Percentiles rank a stretch among this genome's conserved stretches.
Evolutionary conservation across 495 filamentous ascomycete genomes (phyloP).

Genomic region (Trichoderma erinaceum): DNA sequence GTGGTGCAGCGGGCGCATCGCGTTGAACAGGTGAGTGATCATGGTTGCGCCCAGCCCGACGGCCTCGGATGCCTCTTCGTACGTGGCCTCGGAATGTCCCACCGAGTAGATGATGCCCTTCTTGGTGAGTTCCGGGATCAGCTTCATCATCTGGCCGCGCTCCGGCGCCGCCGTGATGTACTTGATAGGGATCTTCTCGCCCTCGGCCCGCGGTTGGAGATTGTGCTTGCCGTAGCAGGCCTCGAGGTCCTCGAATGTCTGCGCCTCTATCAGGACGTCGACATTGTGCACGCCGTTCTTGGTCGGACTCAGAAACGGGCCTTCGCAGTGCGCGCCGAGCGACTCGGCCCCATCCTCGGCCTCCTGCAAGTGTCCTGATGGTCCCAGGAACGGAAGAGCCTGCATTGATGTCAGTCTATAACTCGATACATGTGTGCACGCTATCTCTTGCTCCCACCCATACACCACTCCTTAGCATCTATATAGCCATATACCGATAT

Average conservation of each 20-base stretch:
- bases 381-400: constrained; percentile 67
- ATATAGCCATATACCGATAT: too few relatives aligned
- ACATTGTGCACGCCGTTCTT: constrained; percentile 70
- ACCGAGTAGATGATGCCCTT: constrained; percentile 65
- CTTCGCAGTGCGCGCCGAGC: constrained; percentile 79
- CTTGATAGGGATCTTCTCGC: constrained; percentile 46
- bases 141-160: constrained; percentile 52
- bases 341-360: constrained; percentile 66
- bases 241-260: constrained; percentile 52
- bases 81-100: constrained; percentile 77
- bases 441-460: too few relatives aligned
- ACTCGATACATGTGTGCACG: neutral
- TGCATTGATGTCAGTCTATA: constrained; percentile 21
- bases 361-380: constrained; percentile 49
- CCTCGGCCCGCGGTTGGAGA: constrained; percentile 32
- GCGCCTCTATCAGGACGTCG: constrained; percentile 52
- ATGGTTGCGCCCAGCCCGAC: constrained; percentile 67
- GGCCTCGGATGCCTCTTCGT: constrained; percentile 62
- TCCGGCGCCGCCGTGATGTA: constrained; percentile 82
- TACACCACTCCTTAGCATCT: too few relatives aligned
- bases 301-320: constrained; percentile 66
- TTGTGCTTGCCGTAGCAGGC: constrained; percentile 65
- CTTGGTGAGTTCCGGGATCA: constrained; percentile 54
- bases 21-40: constrained; percentile 89
- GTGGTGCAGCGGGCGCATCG: constrained; percentile 80